A percentile compares a stretch with the other conserved stretches of the same genome.
phyloP scores from a whole-genome alignment of 306 rosid genomes.

The Alnus rubra region DNA sequence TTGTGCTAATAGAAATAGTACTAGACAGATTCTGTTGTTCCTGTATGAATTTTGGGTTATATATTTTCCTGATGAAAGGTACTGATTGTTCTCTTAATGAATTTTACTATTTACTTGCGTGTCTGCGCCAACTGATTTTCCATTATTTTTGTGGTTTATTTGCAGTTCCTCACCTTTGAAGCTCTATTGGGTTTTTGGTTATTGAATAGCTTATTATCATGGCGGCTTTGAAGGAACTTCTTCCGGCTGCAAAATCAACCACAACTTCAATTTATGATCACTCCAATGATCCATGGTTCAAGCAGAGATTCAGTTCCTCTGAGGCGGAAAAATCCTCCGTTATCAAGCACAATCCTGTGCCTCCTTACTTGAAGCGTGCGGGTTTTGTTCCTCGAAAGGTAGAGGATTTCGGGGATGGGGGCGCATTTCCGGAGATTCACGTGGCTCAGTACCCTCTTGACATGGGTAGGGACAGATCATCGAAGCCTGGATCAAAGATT shows the following conservation, averaged over 20 bases:
- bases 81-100: too few species aligned
- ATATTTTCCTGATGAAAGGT: neutral
- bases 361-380: conserved; percentile 66
- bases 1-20: neutral
- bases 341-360: conserved; percentile 56
- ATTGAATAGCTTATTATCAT: conserved; percentile 26
- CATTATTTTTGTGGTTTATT: neutral
- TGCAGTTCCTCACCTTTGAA: neutral
- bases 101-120: neutral
- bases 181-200: neutral
- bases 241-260: conserved; percentile 63
- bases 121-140: neutral
- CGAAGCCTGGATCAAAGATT: conserved; percentile 63
- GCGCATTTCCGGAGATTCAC: conserved; percentile 90
- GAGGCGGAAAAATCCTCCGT: conserved; percentile 56
- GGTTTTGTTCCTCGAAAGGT: conserved; percentile 81
- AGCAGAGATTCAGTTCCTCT: conserved; percentile 63
- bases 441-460: conserved; percentile 88
- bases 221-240: conserved; percentile 76
- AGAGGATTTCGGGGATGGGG: conserved; percentile 90
- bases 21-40: too few species aligned
- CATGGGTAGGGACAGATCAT: conserved; percentile 67
- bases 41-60: neutral
- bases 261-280: conserved; percentile 68
- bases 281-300: conserved; percentile 90